Evolutionary conservation across 768 basidiomycete genomes (phyloP).

Genomic region (Filobasidium wieringae): DNA sequence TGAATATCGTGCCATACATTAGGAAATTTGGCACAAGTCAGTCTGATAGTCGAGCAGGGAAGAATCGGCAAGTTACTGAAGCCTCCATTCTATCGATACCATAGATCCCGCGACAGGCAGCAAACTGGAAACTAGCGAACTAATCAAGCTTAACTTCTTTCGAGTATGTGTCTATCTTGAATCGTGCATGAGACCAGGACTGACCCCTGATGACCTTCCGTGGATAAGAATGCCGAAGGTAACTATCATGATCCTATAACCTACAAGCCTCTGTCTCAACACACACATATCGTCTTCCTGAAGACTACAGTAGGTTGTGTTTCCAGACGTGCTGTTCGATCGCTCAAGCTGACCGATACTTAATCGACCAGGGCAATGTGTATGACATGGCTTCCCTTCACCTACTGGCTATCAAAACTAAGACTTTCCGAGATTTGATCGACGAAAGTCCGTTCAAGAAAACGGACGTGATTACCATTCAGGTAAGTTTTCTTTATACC

Average conservation of each 20-base stretch:
- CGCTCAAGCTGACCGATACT: neutral
- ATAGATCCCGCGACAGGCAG: conserved; percentile 43
- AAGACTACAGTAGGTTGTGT: conserved; percentile 50
- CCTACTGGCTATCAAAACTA: conserved; percentile 36
- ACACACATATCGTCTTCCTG: conserved; percentile 88
- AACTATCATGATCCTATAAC: conserved; percentile 92
- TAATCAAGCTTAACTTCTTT: conserved; percentile 43
- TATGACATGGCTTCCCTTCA: conserved; percentile 38
- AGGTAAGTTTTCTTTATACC: conserved; percentile 42
- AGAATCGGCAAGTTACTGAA: conserved; percentile 12
- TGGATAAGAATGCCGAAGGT: conserved; percentile 59
- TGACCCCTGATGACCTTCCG: neutral
- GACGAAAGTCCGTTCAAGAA: conserved; percentile 74
- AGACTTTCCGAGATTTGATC: conserved; percentile 63
- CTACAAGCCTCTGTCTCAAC: conserved; percentile 93
- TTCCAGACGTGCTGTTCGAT: neutral
- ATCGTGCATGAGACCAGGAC: conserved; percentile 57
- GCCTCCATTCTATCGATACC: neutral
- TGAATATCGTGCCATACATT: conserved; percentile 89
- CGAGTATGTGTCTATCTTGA: conserved; percentile 46
- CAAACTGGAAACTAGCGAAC: conserved; percentile 37
- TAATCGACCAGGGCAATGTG: conserved; percentile 28
- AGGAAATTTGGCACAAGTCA: conserved; percentile 45
- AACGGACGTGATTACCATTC: conserved; percentile 82
- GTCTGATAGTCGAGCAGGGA: conserved; percentile 2